Percentiles rank a stretch among this genome's conserved stretches.
These are phyloP conservation scores for Xerocomus spinulosus DNA, from an alignment of 768 basidiomycete species.

Conservation along the genomic window DNA sequence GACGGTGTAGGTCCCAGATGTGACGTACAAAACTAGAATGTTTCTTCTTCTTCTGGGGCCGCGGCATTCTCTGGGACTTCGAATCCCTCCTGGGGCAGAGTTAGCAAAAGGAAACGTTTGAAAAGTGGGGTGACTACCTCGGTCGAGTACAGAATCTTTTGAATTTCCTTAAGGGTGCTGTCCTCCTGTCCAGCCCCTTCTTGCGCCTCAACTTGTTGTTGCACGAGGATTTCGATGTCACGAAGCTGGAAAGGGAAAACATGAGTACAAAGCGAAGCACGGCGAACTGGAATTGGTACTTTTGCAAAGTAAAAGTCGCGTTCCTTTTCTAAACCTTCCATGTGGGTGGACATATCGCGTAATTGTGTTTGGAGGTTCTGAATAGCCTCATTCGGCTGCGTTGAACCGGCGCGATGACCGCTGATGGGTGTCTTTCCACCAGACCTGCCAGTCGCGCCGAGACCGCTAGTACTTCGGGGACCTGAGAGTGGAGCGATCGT, in stretches of 20 bases:
- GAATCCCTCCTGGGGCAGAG: slow-evolving; percentile 71
- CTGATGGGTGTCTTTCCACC: slow-evolving; percentile 71
- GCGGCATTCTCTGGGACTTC: slow-evolving; percentile 72
- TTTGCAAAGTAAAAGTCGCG: slow-evolving; percentile 98
- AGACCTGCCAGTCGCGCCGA: slow-evolving; percentile 39
- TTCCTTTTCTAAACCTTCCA: slow-evolving; percentile 95
- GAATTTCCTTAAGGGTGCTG: slow-evolving; percentile 66
- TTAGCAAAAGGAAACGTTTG: slow-evolving; percentile 6
- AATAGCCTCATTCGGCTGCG: slow-evolving; percentile 64
- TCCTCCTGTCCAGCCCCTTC: slow-evolving; percentile 57
- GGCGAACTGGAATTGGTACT: slow-evolving; percentile 41
- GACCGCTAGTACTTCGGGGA: slow-evolving; percentile 36
- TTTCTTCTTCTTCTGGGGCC: slow-evolving; percentile 74
- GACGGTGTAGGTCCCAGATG: not conserved
- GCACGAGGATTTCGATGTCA: slow-evolving; percentile 92
- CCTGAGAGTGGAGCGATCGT: slow-evolving; percentile 66
- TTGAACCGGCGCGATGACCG: slow-evolving; percentile 62
- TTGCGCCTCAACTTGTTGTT: slow-evolving; percentile 64
- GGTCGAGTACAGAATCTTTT: slow-evolving; percentile 90
- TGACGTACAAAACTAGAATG: slow-evolving; percentile 43
- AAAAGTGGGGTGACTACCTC: slow-evolving; percentile 52
- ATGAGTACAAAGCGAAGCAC: slow-evolving; percentile 3
- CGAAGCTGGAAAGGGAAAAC: slow-evolving; percentile 59
- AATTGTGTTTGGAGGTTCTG: slow-evolving; percentile 70
- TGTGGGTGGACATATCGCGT: slow-evolving; percentile 71